Base-by-base conservation (phyloP, 1,284 basidiomycete species). In the Thecaphora thlaspeos region DNA sequence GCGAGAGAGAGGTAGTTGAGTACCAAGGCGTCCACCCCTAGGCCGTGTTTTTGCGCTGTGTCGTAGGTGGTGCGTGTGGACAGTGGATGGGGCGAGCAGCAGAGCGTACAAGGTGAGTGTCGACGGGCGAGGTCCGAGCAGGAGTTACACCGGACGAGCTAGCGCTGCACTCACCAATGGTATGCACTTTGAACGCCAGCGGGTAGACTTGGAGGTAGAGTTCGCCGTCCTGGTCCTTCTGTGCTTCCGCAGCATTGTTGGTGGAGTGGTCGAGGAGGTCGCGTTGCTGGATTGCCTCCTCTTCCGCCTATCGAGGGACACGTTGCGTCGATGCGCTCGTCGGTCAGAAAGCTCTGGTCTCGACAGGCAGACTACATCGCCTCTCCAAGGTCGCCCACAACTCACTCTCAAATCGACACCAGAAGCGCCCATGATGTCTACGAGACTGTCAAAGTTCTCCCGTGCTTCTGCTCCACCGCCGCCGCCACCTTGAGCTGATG, bases 1-100 rank as follows among this genome's bases (percentile, higher is more conserved):
- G 74, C 74, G 15, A 75, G 46, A 4, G 72, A 75, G 41, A 77
- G 52, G 37, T 75, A 73, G 43, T 73, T 69, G 48, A 77, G 68
- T 18, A 75, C 71, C 2, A 67, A 68, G 1, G 73, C 65, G 28
- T 77, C 74, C 9, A 76, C 75, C 21, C 65, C 61, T 32, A 76
- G 48, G 5, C 66, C 71, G 41, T 76, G 65, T 42, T 65, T 30
- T 41, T 65, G 62, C 2, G 62, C 61, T 34, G 32, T 34, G 32
- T 17, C n/a, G n/a, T n/a, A n/a, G n/a, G n/a, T n/a, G n/a, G n/a
- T n/a, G n/a, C n/a, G n/a, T n/a, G n/a, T n/a, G n/a, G n/a, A n/a
- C n/a, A n/a, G n/a, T n/a, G n/a, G n/a, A n/a, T n/a, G n/a, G n/a
- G n/a, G n/a, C n/a, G n/a, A n/a, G n/a, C n/a, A n/a, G n/a, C n/a